Conservation (phyloP, 2,329 filamentous ascomycete genomes). For the Camptophora hylomeconis region DNA sequence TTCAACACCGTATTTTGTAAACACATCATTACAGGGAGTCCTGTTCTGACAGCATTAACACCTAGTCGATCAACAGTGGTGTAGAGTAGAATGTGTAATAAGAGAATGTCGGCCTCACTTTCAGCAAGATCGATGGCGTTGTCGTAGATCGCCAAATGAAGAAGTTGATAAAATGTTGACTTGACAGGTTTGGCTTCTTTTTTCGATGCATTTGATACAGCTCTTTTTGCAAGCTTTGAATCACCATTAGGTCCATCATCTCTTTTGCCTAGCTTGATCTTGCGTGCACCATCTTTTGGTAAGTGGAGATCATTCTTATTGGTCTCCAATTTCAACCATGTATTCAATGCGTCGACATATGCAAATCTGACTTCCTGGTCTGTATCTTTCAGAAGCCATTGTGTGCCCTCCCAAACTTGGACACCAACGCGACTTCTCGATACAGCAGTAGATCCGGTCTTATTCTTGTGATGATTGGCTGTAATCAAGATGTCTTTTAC, state of each 20-base stretch:
- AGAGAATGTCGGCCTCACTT: slow-evolving; percentile 59
- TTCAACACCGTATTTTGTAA: slow-evolving; percentile 66
- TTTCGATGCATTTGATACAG: slow-evolving; percentile 53
- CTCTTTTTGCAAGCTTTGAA: slow-evolving; percentile 41
- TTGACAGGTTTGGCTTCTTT: slow-evolving; percentile 46
- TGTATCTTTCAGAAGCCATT: slow-evolving; percentile 76
- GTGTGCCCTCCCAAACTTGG: slow-evolving; percentile 88
- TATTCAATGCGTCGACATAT: slow-evolving; percentile 70
- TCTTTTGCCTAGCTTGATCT: slow-evolving; percentile 30
- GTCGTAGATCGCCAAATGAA: slow-evolving; percentile 85
- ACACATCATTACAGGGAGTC: slow-evolving; percentile 77
- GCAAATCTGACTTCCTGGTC: slow-evolving; percentile 68
- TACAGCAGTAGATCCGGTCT: slow-evolving; percentile 48
- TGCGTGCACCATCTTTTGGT: slow-evolving; percentile 41
- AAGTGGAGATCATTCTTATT: slow-evolving; percentile 51
- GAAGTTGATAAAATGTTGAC: slow-evolving; percentile 64
- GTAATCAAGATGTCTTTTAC: slow-evolving; percentile 73
- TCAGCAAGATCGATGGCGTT: slow-evolving; percentile 62
- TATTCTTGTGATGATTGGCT: slow-evolving; percentile 55
- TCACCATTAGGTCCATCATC: slow-evolving; percentile 26
- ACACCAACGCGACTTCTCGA: slow-evolving; percentile 64
- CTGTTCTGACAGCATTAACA: slow-evolving; percentile 65
- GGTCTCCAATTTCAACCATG: slow-evolving; percentile 77
- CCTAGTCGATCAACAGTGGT: slow-evolving; percentile 66
- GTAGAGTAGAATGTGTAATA: slow-evolving; percentile 64